Base-by-base conservation (phyloP, 768 basidiomycete species). In the Antrodiella citrinella region DNA sequence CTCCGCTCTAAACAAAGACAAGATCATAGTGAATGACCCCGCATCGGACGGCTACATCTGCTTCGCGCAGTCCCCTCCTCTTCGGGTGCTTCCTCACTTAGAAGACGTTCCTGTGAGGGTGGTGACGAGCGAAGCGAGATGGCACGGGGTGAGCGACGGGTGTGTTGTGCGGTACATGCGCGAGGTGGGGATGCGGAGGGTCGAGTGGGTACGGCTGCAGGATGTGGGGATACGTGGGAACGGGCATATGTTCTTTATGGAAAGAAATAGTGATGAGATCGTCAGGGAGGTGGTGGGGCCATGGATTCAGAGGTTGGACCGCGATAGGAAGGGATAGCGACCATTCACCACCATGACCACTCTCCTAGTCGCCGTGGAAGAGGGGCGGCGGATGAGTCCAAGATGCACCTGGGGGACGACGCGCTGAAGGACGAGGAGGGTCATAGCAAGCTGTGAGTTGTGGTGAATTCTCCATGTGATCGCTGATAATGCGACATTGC, bases 211-310 rank as follows among this genome's bases (percentile, higher is more conserved):
- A 35, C 61, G 61, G 13, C 57, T 79, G 15, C 62, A 59, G n/a
- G 65, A 67, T 24, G 54, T 73, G 1, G 77, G 76, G 5, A 72
- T 79, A 20, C 68, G 62, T 47, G 77, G 77, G 40, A 79, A 79
- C 54, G 77, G 73, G 1, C 77, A 79, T 61, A 71, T 79, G 71
- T 70, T 79, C 64, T 77, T 78, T 53, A 74, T 79, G 72, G 77
- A 79, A 49, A 70, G 66, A 51, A 78, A 79, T 56, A 68, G 62
- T 9, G 50, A 71, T 30, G 65, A 69, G 44, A 74, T 79, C 30
- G 74, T 62, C 11, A 68, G 65, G 4, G 39, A 62, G 24, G 71
- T 76, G 3, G 62, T 75, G 20, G 58, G 68, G 41, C 61, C 59
- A 46, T 76, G 75, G 76, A 59, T 73, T 26, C 53, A 51, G 26